Evolutionary conservation across 495 filamentous ascomycete species (phyloP).

Genomic region (Saxispiralis lemnorum): DNA sequence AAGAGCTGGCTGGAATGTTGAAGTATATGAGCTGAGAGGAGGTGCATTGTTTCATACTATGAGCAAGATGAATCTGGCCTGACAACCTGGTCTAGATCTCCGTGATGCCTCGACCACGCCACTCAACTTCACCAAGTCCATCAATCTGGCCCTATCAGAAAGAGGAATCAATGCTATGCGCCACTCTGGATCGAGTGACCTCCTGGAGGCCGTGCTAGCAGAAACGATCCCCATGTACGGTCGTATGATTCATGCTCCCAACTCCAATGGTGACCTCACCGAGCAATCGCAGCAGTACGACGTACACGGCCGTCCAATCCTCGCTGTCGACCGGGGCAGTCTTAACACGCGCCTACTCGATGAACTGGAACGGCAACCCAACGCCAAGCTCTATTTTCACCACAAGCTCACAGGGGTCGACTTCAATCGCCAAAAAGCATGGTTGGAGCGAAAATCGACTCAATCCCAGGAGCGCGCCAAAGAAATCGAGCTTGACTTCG

Average conservation of each 20-base stretch:
- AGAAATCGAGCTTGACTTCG: conserved; percentile 64
- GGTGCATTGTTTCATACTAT: conserved; percentile 31
- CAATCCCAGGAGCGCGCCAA: conserved; percentile 15
- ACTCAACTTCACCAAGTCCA: conserved; percentile 91
- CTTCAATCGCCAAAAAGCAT: conserved; percentile 58
- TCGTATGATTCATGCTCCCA: conserved; percentile 85
- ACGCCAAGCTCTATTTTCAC: conserved; percentile 80
- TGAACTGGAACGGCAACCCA: conserved; percentile 60
- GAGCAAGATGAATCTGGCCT: neutral
- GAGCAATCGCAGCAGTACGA: conserved; percentile 79
- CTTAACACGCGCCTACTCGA: conserved; percentile 81
- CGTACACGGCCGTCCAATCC: conserved; percentile 56
- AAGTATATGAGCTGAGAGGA: conserved; percentile 83
- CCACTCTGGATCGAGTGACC: conserved; percentile 39
- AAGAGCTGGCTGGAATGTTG: conserved; percentile 66
- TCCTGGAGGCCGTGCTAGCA: conserved; percentile 54
- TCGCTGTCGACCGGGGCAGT: conserved; percentile 53
- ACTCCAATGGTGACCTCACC: conserved; percentile 41
- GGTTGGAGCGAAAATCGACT: conserved; percentile 47
- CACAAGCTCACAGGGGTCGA: conserved; percentile 81
- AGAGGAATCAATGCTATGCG: conserved; percentile 80
- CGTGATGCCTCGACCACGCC: conserved; percentile 68
- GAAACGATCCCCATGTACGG: conserved; percentile 84
- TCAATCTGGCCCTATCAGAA: conserved; percentile 88
- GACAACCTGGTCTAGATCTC: conserved; percentile 43